phyloP scores from a whole-genome alignment of 768 basidiomycete genomes.

The Lactarius hatsudake region DNA sequence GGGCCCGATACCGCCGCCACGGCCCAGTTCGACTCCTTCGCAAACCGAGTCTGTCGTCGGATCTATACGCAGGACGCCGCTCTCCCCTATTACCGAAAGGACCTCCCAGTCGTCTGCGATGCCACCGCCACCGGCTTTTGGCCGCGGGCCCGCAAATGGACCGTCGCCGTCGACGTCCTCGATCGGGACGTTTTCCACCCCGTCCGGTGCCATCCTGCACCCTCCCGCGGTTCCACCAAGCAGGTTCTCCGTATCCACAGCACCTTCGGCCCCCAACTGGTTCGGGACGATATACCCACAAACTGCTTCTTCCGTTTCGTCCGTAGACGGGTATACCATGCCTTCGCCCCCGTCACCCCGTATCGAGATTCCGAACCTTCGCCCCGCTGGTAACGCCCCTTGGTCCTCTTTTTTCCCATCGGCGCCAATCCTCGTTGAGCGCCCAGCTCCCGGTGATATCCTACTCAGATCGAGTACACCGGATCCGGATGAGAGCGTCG shows the following conservation, averaged over 20 bases:
- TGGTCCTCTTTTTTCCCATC: slow-evolving; percentile 21
- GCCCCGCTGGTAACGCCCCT: background rate
- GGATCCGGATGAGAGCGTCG: background rate
- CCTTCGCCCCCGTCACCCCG: slow-evolving; percentile 1
- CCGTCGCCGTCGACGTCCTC: slow-evolving; percentile 14
- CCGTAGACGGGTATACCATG: background rate
- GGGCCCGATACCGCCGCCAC: background rate
- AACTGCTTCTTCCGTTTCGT: background rate
- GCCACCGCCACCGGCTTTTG: slow-evolving; percentile 1
- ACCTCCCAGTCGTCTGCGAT: slow-evolving; percentile 6
- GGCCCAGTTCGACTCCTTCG: background rate
- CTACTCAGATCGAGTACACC: slow-evolving; percentile 2
- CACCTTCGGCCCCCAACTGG: background rate
- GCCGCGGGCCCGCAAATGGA: background rate
- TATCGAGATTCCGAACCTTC: background rate
- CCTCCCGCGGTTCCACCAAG: background rate
- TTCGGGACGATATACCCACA: slow-evolving; percentile 4
- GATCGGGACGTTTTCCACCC: slow-evolving; percentile 7
- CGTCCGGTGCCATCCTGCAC: background rate
- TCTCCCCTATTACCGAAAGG: slow-evolving; percentile 16
- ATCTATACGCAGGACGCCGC: slow-evolving; percentile 6
- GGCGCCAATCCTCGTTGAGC: slow-evolving; percentile 13
- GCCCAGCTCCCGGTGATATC: background rate
- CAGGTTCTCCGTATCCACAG: background rate
- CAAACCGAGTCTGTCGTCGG: slow-evolving; percentile 17